Evolutionary conservation across 371 early-diverging fungal genomes (phyloP).

Genomic region (Lichtheimia ramosa): DNA sequence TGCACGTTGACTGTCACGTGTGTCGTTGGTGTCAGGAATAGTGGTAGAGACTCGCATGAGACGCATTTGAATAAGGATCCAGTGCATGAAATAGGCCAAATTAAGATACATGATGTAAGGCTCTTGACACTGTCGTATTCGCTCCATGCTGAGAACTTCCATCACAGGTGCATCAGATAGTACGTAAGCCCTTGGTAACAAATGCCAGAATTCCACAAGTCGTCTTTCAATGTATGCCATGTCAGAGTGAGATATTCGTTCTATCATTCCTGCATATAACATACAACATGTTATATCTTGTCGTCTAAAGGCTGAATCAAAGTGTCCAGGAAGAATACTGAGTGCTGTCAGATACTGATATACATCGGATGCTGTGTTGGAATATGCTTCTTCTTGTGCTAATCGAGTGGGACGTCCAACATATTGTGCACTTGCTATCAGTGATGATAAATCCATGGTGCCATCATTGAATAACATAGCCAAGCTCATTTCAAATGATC

Average conservation of each 20-base stretch:
- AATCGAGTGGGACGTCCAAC: conserved; percentile 30
- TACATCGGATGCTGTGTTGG: conserved; percentile 1
- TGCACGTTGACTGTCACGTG: conserved; percentile 32
- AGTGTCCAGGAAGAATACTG: conserved; percentile 12
- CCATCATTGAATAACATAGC: conserved; percentile 24
- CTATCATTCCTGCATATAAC: conserved; percentile 24
- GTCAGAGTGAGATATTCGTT: conserved; percentile 12
- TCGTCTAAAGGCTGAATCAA: conserved; percentile 12
- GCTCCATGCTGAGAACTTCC: conserved; percentile 25
- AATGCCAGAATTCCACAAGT: conserved; percentile 31
- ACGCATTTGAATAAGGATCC: conserved; percentile 30
- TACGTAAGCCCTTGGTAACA: conserved; percentile 19
- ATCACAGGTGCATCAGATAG: conserved; percentile 27
- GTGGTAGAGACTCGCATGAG: conserved; percentile 19
- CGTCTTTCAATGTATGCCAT: conserved; percentile 29
- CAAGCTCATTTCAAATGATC: conserved; percentile 27
- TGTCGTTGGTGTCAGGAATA: conserved; percentile 16
- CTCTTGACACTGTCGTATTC: conserved; percentile 27
- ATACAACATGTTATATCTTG: conserved; percentile 20
- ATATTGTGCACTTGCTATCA: conserved; percentile 19
- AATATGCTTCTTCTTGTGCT: conserved; percentile 11
- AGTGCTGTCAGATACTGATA: conserved; percentile 25
- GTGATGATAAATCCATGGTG: conserved; percentile 16
- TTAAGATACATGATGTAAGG: conserved; percentile 31
- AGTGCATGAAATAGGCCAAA: conserved; percentile 26